Conservation (phyloP, 495 filamentous ascomycete species). For the Neurospora tetraspora region DNA sequence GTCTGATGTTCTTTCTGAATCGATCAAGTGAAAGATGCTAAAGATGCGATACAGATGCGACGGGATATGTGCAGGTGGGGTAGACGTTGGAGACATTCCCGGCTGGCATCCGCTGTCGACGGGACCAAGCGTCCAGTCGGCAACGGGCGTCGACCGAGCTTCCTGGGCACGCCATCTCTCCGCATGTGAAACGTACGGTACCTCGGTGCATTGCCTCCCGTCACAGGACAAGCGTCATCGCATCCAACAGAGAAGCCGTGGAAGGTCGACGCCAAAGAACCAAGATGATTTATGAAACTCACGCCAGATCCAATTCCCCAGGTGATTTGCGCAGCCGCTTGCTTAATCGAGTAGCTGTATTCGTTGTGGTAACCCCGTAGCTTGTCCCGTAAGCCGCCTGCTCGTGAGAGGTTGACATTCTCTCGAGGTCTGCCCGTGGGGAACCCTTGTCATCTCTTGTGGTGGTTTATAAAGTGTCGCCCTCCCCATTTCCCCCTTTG, state of each 20-base stretch:
- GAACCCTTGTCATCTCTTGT: background rate
- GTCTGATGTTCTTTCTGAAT: background rate
- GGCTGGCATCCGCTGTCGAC: background rate
- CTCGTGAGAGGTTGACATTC: background rate
- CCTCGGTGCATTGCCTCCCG: background rate
- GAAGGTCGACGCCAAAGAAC: background rate
- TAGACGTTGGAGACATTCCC: background rate
- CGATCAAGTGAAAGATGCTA: background rate
- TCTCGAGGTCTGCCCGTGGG: background rate
- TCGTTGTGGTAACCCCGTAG: background rate
- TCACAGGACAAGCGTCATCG: background rate
- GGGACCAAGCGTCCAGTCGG: background rate
- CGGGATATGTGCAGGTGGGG: background rate
- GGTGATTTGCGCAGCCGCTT: background rate
- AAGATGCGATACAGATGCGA: no score
- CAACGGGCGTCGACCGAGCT: no score
- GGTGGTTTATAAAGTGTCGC: background rate
- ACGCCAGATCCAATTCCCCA: background rate
- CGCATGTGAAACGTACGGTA: background rate
- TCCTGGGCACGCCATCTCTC: background rate
- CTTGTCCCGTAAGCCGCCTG: background rate
- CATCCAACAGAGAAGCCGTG: background rate
- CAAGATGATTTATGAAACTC: background rate
- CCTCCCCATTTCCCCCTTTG: background rate
- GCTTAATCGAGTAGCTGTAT: background rate